Base-by-base conservation (phyloP, 1,139 yeast species). In the Geotrichum citri-aurantii region DNA sequence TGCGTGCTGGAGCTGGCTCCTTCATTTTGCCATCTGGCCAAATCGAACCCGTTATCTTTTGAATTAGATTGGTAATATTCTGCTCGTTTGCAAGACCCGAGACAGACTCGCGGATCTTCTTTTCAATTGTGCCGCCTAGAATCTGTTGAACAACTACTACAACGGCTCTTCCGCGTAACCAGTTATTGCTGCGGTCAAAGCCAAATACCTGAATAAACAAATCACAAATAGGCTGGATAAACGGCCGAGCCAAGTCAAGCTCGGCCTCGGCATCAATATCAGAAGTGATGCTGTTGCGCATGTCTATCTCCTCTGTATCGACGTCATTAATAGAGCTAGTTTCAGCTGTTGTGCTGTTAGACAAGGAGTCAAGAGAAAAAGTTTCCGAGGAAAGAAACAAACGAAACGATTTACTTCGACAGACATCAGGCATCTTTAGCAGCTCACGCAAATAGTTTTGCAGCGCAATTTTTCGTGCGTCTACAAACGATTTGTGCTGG, bases 101-200 rank as follows among this genome's bases (percentile, higher is more conserved):
- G 70, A 78, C 78, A 64, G 73, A 73, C n/a, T 78, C 80, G 48
- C 83, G 74, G 8, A 86, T 79, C 62, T 85, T 85, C 67, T 83
- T 84, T 68, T 92, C 97, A 59, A 91, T 85, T 0, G 97, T 87
- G 2, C 95, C 89, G 0, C 97, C 97, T 57, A 92, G 79, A 1
- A 92, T 71, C 70, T 90, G 97, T 70, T 91, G 97, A 50, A 91
- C 75, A 2, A 92, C 83, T 2, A 90, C 84, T 48, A 91, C 79
- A 3, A 90, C 77, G 0, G 97, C 97, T 54, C 92, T 77, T 0
- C 97, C 97, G 58, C 96, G 75, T 1, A 91, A 73, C 96, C 97
- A 90, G 60, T 71, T 71, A 57, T 82, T 84, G 1, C 88, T 78
- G 49, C 79, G 80, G 58, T 85, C 83, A 29, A 89, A 74, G 24